These are phyloP conservation scores for Lachnellula arida DNA, from an alignment of 2,329 filamentous ascomycete genomes.

Conservation along the genomic window DNA sequence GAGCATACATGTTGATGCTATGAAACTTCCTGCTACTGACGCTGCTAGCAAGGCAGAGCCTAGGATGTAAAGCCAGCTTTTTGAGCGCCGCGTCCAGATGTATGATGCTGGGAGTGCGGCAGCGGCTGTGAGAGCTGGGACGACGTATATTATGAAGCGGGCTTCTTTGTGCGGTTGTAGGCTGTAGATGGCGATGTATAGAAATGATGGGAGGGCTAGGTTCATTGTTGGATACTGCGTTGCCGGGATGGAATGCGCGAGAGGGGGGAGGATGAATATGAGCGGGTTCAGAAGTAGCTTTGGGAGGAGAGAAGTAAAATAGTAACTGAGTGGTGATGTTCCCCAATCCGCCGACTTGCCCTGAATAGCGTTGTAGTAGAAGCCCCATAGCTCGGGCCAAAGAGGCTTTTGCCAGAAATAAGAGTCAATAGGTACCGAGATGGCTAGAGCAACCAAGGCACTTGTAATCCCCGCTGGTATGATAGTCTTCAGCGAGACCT, in stretches of 20 bases:
- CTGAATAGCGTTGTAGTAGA: slow-evolving; percentile 85
- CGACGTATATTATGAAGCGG: slow-evolving; percentile 85
- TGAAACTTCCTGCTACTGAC: slow-evolving; percentile 57
- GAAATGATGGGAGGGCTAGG: slow-evolving; percentile 60
- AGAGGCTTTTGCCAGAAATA: slow-evolving; percentile 87
- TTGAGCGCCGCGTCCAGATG: slow-evolving; percentile 61
- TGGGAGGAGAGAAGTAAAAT: slow-evolving; percentile 77
- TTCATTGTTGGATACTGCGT: slow-evolving; percentile 40
- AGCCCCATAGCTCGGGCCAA: slow-evolving; percentile 88
- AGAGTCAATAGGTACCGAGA: slow-evolving; percentile 76
- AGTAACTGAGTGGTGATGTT: slow-evolving; percentile 78
- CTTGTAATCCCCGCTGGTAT: slow-evolving; percentile 63
- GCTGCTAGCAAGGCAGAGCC: slow-evolving; percentile 50
- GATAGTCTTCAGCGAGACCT: slow-evolving; percentile 52
- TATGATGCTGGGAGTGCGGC: slow-evolving; percentile 70
- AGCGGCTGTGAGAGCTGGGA: slow-evolving; percentile 74
- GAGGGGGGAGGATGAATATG: slow-evolving; percentile 48
- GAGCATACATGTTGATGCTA: slow-evolving; percentile 62
- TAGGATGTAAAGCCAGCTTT: slow-evolving; percentile 51
- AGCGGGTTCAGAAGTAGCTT: slow-evolving; percentile 80
- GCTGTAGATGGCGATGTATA: slow-evolving; percentile 78
- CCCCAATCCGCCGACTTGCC: slow-evolving; percentile 87
- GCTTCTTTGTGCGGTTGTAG: slow-evolving; percentile 93
- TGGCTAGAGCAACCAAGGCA: slow-evolving; percentile 58
- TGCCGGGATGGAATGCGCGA: slow-evolving; percentile 45